Base-by-base conservation (phyloP, 345 rosid species). In the Crucihimalaya himalaica region DNA sequence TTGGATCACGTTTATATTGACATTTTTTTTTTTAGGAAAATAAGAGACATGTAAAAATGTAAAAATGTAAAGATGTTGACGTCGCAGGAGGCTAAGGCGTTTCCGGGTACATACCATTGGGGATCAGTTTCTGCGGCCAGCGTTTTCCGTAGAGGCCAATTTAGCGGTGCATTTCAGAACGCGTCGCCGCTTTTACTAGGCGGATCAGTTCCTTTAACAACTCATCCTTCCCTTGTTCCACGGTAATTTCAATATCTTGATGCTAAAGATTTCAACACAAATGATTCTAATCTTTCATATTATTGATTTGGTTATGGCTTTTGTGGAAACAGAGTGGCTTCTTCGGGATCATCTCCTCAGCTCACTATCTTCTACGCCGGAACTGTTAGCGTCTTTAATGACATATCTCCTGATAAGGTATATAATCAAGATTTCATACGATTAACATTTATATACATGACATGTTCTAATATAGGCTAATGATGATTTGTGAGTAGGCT, bases 361-460 rank as follows among this genome's bases (percentile, higher is more conserved):
- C 72, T 95, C 79, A 88, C 98, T 64, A 86, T 95, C 77, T 90
- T 95, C 73, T 95, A 92, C 65, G 96, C 68, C 0, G 97, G 99
- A 46, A 66, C 84, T 16, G 91, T 95, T 66, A 82, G 73, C 16
- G 92, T 88, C 73, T 95, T 70, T 35, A 83, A 90, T 71, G 92
- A 86, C 71, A 84, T 92, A 63, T 76, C 92, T 8, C 96, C 89
- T 0, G 89, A 87, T 68, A 85, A 92, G 98, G 98, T 95, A 52
- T 11, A 19, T 52, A 61, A 27, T 63, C 35, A 67, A 76, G 35
- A 54, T 32, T 40, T 47, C 18, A 53, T 28, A 63, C 5, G 55
- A 1, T 14, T 63, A 28, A 74, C 48, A 48, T 47, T 28, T 43
- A 13, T 21, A 18, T 39, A 50, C 15, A 19, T 25, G 32, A 39